Evolutionary conservation across 129 eudicot genomes (phyloP).

Genomic region (Gnaphalium uliginosum): DNA sequence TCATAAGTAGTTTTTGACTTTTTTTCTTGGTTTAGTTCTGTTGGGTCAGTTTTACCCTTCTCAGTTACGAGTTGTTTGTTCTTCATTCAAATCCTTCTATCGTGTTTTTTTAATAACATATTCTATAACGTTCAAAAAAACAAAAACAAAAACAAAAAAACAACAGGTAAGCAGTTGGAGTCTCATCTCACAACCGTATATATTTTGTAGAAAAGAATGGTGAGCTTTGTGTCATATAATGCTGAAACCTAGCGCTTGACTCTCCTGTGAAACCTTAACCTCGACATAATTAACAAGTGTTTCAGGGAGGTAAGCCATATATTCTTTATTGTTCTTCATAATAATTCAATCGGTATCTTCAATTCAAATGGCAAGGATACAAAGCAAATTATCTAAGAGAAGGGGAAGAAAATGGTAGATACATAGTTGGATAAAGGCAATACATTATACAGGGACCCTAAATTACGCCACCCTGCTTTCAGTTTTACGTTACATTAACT

Average conservation of each 20-base stretch:
- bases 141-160: too few relatives aligned
- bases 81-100: too few relatives aligned
- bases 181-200: neutral
- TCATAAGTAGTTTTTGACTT: too few relatives aligned
- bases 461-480: slow-evolving; percentile 28
- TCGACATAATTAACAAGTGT: neutral
- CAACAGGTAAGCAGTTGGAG: too few relatives aligned
- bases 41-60: too few relatives aligned
- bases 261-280: neutral
- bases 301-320: neutral
- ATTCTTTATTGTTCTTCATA: slow-evolving; percentile 29
- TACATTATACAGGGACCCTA: slow-evolving; percentile 22
- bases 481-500: slow-evolving; percentile 25
- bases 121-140: too few relatives aligned
- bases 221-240: neutral
- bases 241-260: neutral
- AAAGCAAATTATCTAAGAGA: slow-evolving; percentile 25
- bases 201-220: neutral
- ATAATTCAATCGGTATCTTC: slow-evolving; percentile 25
- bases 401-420: slow-evolving; percentile 23
- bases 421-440: slow-evolving; percentile 16
- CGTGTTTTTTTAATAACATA: too few relatives aligned
- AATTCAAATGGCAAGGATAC: slow-evolving; percentile 18
- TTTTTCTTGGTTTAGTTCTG: too few relatives aligned
- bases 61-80: too few relatives aligned